These are phyloP conservation scores for Vigna angularis DNA, from an alignment of 306 rosid genomes.

Conservation along the genomic window DNA sequence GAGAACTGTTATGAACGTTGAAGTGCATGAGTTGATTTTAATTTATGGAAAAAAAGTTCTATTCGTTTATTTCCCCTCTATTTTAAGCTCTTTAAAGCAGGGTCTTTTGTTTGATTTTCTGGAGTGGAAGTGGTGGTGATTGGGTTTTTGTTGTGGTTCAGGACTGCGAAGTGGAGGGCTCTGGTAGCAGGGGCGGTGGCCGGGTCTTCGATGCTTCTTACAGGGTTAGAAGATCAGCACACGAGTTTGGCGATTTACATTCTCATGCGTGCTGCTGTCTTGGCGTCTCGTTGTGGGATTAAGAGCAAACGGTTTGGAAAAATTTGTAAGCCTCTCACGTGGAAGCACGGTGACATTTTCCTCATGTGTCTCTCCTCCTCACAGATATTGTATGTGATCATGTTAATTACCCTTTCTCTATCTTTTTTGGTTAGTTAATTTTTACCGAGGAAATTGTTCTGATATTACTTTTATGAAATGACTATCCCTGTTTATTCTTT, in stretches of 20 bases:
- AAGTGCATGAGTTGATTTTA: background rate
- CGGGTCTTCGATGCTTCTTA: conserved; percentile 91
- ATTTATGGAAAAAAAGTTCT: background rate
- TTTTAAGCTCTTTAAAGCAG: background rate
- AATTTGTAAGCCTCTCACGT: conserved; percentile 92
- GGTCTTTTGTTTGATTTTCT: background rate
- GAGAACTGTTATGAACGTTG: background rate
- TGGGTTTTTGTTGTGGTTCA: conserved; percentile 63
- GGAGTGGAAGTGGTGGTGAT: conserved; percentile 44
- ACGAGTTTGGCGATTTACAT: conserved; percentile 91
- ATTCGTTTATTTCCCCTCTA: background rate
- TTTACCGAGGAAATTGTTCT: background rate
- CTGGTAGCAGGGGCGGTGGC: conserved; percentile 92
- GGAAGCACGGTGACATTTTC: conserved; percentile 95
- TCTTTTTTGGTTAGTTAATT: background rate
- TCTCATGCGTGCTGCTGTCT: conserved; percentile 91
- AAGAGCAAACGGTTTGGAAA: conserved; percentile 87
- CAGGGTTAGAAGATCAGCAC: conserved; percentile 86
- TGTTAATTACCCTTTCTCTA: conserved; percentile 13
- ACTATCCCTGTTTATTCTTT: background rate
- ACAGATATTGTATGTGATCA: conserved; percentile 80
- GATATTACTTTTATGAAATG: background rate
- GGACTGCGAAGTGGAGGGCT: conserved; percentile 97
- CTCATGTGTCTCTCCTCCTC: conserved; percentile 97
- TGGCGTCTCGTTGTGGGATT: conserved; percentile 94